Percentiles rank a stretch among this genome's conserved stretches.
Conservation (phyloP, 768 basidiomycete species). For the Calocera viscosa region DNA sequence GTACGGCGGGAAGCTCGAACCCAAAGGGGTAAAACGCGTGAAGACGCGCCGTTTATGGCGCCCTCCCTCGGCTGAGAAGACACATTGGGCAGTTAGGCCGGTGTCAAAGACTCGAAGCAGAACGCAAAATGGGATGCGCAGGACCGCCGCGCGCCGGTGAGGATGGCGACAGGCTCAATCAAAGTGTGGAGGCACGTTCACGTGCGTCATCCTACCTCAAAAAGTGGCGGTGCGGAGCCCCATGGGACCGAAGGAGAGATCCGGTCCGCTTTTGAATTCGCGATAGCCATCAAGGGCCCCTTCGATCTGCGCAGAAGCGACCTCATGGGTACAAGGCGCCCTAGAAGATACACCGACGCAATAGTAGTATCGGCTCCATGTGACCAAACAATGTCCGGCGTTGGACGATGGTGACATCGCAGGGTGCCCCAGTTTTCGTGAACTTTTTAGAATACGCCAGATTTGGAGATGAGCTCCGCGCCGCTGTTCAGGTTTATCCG, state of each 20-base stretch:
- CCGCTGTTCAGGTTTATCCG: not conserved
- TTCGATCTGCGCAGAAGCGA: no score
- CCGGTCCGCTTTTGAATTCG: not conserved
- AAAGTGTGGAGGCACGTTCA: not conserved
- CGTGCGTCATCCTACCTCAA: not conserved
- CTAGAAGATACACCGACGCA: no score
- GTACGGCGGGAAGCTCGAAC: not conserved
- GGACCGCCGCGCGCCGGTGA: not conserved
- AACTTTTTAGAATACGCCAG: no score
- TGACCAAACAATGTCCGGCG: no score
- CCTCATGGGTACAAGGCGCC: no score
- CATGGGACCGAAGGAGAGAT: not conserved
- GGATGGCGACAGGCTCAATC: not conserved
- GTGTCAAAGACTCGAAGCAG: not conserved
- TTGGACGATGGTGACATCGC: no score
- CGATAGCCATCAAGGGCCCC: not conserved
- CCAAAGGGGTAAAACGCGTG: not conserved
- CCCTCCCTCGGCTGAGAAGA: not conserved
- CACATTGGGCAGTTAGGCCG: not conserved
- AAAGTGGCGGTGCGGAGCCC: slow-evolving; percentile 6
- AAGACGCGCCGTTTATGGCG: not conserved
- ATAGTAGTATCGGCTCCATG: no score
- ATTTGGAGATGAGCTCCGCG: not conserved
- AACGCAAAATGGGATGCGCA: not conserved
- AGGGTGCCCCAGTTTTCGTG: no score